Percentiles rank a stretch among this genome's conserved stretches.
phyloP scores from a whole-genome alignment of 768 basidiomycete genomes.

The Leucocoprinus leucothites region DNA sequence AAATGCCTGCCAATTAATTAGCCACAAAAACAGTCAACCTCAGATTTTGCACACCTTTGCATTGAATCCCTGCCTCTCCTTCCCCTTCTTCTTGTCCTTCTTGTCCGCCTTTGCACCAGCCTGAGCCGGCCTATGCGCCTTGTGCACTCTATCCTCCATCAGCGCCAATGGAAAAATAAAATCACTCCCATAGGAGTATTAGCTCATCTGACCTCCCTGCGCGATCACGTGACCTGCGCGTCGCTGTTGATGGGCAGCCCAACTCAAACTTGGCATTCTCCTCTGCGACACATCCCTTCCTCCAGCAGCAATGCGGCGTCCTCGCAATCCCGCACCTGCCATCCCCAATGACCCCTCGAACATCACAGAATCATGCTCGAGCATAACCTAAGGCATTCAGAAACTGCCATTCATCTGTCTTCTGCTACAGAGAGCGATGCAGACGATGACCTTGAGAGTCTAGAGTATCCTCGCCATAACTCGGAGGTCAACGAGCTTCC shows the following conservation, averaged over 20 bases:
- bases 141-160: conserved; percentile 80
- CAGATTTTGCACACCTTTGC: conserved; percentile 66
- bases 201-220: conserved; percentile 10
- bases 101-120: conserved; percentile 75
- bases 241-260: conserved; percentile 19
- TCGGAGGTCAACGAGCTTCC: conserved; percentile 56
- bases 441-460: conserved; percentile 39
- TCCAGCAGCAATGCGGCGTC: conserved; percentile 27
- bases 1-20: conserved; percentile 62
- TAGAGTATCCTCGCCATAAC: conserved; percentile 75
- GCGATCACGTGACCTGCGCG: conserved; percentile 29
- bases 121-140: conserved; percentile 74
- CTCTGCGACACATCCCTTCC: conserved; percentile 24
- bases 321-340: conserved; percentile 24
- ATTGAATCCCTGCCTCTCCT: conserved; percentile 79
- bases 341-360: conserved; percentile 76
- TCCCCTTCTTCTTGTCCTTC: conserved; percentile 66
- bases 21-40: background rate
- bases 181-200: conserved; percentile 1
- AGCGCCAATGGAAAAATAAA: conserved; percentile 5
- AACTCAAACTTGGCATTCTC: conserved; percentile 15
- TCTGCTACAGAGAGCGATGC: conserved; percentile 39
- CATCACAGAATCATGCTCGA: conserved; percentile 76
- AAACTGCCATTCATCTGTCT: conserved; percentile 69
- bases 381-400: conserved; percentile 70